A percentile compares a stretch with the other conserved stretches of the same genome.
These are phyloP conservation scores for Zymoseptoria crescenta DNA, from an alignment of 2,329 filamentous ascomycete genomes.

Conservation along the genomic window DNA sequence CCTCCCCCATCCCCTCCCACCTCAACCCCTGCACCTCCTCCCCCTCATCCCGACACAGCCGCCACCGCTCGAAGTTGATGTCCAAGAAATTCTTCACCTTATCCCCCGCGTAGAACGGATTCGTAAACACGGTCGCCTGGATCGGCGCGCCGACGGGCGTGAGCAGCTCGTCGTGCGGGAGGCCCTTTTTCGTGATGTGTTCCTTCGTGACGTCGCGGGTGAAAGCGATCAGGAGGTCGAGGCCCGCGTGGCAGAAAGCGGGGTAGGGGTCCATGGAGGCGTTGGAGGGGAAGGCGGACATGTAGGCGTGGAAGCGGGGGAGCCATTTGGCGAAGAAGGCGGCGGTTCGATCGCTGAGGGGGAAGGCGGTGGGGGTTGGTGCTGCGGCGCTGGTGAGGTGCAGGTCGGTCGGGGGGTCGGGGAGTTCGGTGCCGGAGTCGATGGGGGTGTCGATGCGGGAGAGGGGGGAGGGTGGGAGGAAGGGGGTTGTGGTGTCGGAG, in stretches of 20 bases:
- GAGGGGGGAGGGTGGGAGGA: not conserved
- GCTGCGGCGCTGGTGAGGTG: not conserved
- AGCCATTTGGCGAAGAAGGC: not conserved
- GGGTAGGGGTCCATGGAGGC: not conserved
- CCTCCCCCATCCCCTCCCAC: not conserved
- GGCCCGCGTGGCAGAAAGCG: not conserved
- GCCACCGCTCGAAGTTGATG: not conserved
- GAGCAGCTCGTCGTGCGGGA: not conserved
- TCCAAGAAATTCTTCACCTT: not conserved
- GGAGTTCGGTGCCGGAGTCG: not conserved
- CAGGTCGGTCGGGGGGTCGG: not conserved
- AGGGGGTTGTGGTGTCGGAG: not conserved
- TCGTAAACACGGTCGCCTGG: not conserved
- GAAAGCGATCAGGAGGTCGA: not conserved
- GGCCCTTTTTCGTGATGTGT: not conserved
- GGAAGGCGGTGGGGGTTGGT: not conserved
- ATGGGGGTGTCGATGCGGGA: not conserved
- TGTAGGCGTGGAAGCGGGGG: not conserved
- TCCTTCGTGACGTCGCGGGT: not conserved
- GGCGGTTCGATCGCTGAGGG: not conserved
- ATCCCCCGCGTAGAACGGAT: not conserved
- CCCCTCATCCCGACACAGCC: not conserved
- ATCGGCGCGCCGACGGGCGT: not conserved
- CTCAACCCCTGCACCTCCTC: not conserved
- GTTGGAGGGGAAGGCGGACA: not conserved